Conservation (phyloP, 768 basidiomycete genomes). For the Pleurotus ostreatus region DNA sequence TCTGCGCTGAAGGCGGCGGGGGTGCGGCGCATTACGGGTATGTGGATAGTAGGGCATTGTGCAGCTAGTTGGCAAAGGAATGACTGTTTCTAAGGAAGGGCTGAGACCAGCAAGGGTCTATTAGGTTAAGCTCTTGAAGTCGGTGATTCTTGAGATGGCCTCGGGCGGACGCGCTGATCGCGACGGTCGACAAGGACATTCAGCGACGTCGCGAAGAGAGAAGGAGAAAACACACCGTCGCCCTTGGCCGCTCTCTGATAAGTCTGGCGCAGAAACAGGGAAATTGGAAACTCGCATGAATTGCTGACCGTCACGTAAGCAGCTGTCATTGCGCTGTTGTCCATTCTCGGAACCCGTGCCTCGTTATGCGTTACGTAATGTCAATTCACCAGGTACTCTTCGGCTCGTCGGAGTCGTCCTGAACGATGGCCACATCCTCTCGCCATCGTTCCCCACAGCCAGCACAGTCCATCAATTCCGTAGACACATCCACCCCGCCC, state of each 20-base stretch:
- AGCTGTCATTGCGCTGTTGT: too few relatives aligned
- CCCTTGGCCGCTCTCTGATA: background rate
- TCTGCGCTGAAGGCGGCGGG: slow-evolving; percentile 8
- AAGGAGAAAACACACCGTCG: background rate
- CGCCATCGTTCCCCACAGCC: slow-evolving; percentile 20
- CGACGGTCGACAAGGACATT: too few relatives aligned
- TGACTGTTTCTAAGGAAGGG: slow-evolving; percentile 5
- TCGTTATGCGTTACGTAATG: background rate
- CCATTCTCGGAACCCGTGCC: background rate
- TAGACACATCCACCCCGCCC: slow-evolving; percentile 13
- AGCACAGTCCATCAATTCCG: slow-evolving; percentile 2
- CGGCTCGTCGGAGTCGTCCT: slow-evolving; percentile 5
- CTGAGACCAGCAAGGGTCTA: background rate
- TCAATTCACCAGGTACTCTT: background rate
- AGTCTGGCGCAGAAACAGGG: background rate
- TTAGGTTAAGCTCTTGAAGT: background rate
- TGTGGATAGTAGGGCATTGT: background rate
- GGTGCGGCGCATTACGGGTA: slow-evolving; percentile 5
- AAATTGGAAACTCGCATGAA: background rate
- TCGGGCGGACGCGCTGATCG: background rate
- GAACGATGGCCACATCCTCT: slow-evolving; percentile 23
- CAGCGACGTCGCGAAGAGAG: background rate
- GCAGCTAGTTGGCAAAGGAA: background rate
- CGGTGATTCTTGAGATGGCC: slow-evolving; percentile 3
- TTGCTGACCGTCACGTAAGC: too few relatives aligned